Evolutionary conservation across 1,284 basidiomycete genomes (phyloP).

Genomic region (Leccinum pallidistipes): DNA sequence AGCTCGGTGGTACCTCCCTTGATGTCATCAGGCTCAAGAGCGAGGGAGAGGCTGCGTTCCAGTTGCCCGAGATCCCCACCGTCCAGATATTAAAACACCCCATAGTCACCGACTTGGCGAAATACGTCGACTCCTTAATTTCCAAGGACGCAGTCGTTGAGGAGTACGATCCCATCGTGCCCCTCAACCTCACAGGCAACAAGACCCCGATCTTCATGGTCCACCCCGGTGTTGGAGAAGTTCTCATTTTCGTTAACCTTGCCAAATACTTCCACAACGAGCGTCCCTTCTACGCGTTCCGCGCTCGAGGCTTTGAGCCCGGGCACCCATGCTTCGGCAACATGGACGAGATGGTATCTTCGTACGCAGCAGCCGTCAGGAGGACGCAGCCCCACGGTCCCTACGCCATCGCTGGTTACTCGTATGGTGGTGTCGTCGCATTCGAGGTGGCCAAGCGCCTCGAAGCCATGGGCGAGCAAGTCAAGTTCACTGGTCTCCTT

Average conservation of each 20-base stretch:
- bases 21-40: slow-evolving; percentile 37
- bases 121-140: slow-evolving; percentile 29
- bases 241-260: slow-evolving; percentile 46
- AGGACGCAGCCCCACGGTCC: slow-evolving; percentile 42
- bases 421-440: slow-evolving; percentile 48
- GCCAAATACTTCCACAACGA: slow-evolving; percentile 42
- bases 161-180: slow-evolving; percentile 38
- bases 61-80: slow-evolving; percentile 39
- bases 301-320: slow-evolving; percentile 45
- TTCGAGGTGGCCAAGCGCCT: slow-evolving; percentile 48
- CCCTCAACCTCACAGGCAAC: slow-evolving; percentile 38
- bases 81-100: slow-evolving; percentile 44
- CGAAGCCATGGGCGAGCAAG: slow-evolving; percentile 37
- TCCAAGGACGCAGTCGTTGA: slow-evolving; percentile 18
- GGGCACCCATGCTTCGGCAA: slow-evolving; percentile 38
- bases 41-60: slow-evolving; percentile 36
- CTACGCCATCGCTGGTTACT: slow-evolving; percentile 49
- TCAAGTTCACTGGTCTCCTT: slow-evolving; percentile 43
- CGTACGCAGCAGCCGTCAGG: slow-evolving; percentile 41
- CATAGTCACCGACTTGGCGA: slow-evolving; percentile 34
- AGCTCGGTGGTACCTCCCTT: slow-evolving; percentile 35
- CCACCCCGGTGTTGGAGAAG: slow-evolving; percentile 33
- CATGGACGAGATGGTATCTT: slow-evolving; percentile 44
- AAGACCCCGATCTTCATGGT: slow-evolving; percentile 47
- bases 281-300: slow-evolving; percentile 45